A percentile compares a stretch with the other conserved stretches of the same genome.
Evolutionary conservation across 2,329 filamentous ascomycete species (phyloP).

Genomic region (Aspergillus sp.): DNA sequence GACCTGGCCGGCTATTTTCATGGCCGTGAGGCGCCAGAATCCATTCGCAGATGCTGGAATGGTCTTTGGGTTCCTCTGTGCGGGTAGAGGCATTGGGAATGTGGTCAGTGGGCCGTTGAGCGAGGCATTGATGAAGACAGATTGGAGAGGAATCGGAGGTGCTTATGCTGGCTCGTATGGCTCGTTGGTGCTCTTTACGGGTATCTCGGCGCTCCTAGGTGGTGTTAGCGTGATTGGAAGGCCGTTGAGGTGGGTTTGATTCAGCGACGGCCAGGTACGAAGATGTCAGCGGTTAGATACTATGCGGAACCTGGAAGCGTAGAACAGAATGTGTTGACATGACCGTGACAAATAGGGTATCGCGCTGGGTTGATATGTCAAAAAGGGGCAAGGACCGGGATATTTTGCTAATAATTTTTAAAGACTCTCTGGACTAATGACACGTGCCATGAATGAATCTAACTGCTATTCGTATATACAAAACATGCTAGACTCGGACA

Average conservation of each 20-base stretch:
- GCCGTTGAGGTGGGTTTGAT: conserved; percentile 19
- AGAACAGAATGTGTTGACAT: too few species aligned
- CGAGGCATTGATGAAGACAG: conserved; percentile 36
- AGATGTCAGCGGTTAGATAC: too few species aligned
- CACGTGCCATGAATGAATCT: too few species aligned
- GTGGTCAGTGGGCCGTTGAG: conserved; percentile 53
- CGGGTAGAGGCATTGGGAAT: conserved; percentile 53
- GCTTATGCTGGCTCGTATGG: conserved; percentile 31
- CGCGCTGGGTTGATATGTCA: too few species aligned
- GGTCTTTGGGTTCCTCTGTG: conserved; percentile 49
- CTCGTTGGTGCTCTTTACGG: conserved; percentile 29
- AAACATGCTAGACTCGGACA: too few species aligned
- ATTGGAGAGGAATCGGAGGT: background rate
- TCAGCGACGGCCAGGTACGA: too few species aligned
- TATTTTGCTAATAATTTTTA: too few species aligned
- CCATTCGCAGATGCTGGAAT: conserved; percentile 46
- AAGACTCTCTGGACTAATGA: too few species aligned
- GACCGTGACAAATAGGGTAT: too few species aligned
- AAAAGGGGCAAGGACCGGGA: too few species aligned
- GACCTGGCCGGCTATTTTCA: conserved; percentile 48
- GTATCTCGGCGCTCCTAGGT: conserved; percentile 24
- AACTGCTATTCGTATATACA: too few species aligned
- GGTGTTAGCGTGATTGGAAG: conserved; percentile 26
- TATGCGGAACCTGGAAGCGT: too few species aligned
- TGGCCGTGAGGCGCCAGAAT: conserved; percentile 39